Conservation (phyloP, 208 protist species). For the Porcisia hertigi region DNA sequence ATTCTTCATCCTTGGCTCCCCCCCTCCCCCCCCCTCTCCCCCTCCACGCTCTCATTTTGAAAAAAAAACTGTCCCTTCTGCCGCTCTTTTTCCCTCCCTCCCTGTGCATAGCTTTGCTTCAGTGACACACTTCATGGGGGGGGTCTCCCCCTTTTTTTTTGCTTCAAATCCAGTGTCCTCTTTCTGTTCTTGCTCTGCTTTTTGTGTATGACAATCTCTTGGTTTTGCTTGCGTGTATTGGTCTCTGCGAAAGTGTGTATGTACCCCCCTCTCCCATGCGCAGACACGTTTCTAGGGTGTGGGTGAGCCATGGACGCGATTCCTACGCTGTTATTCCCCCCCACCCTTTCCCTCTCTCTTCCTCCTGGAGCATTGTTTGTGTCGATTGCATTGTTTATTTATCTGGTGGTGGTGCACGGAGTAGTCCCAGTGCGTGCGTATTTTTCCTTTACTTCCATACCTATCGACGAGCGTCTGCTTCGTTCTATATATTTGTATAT, state of each 20-base stretch:
- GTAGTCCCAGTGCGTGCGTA: background rate
- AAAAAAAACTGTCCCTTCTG: no score
- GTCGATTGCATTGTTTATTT: background rate
- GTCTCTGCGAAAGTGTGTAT: background rate
- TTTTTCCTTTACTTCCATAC: background rate
- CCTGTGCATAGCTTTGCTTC: no score
- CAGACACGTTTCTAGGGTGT: background rate
- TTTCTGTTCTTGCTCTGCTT: background rate
- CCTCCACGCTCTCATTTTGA: no score
- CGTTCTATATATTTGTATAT: background rate
- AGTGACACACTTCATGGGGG: no score
- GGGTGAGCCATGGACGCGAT: no score
- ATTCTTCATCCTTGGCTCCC: no score
- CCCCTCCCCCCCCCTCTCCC: no score
- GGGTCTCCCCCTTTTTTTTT: conserved; percentile 1
- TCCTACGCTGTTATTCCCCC: no score
- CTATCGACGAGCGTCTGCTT: background rate
- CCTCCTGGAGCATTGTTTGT: background rate
- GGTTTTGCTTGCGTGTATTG: background rate
- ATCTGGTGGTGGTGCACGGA: background rate
- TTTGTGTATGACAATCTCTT: background rate
- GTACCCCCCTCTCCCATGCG: background rate
- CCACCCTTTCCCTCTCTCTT: no score
- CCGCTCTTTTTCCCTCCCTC: no score
- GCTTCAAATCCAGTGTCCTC: background rate